These are phyloP conservation scores for Magnusiomyces ingens DNA, from an alignment of 1,139 yeast genomes.

Conservation along the genomic window DNA sequence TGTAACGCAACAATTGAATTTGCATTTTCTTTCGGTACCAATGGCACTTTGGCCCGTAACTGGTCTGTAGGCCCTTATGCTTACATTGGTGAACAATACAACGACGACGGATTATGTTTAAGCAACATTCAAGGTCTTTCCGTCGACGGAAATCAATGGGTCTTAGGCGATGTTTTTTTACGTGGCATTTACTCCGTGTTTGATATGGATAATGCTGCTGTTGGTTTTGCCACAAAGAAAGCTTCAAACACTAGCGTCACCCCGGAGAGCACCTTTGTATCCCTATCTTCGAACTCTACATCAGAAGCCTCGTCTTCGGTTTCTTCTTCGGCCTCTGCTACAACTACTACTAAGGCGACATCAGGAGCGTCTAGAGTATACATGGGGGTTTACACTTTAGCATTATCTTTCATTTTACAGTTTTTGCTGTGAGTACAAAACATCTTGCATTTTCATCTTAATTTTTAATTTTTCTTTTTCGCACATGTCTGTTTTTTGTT, in stretches of 20 bases:
- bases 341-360: too few relatives aligned
- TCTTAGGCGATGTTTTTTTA: slow-evolving; percentile 58
- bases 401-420: too few relatives aligned
- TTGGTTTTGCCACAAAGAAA: slow-evolving; percentile 46
- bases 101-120: slow-evolving; percentile 48
- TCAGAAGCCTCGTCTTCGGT: too few relatives aligned
- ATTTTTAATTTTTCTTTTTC: too few relatives aligned
- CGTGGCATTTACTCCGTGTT: slow-evolving; percentile 53
- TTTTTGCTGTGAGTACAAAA: too few relatives aligned
- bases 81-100: slow-evolving; percentile 9
- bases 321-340: too few relatives aligned
- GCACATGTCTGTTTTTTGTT: too few relatives aligned
- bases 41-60: slow-evolving; percentile 28
- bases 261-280: slow-evolving; percentile 20
- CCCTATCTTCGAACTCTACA: too few relatives aligned
- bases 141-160: slow-evolving; percentile 32
- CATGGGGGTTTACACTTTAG: too few relatives aligned
- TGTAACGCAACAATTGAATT: slow-evolving; percentile 43
- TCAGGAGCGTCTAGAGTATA: too few relatives aligned
- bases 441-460: too few relatives aligned
- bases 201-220: slow-evolving; percentile 43
- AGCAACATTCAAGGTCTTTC: slow-evolving; percentile 54
- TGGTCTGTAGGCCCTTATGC: slow-evolving; percentile 36
- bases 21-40: slow-evolving; percentile 36
- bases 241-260: slow-evolving; percentile 21